A percentile compares a stretch with the other conserved stretches of the same genome.
These are phyloP conservation scores for Mortierella antarctica DNA, from an alignment of 192 early-diverging fungal species.

Conservation along the genomic window DNA sequence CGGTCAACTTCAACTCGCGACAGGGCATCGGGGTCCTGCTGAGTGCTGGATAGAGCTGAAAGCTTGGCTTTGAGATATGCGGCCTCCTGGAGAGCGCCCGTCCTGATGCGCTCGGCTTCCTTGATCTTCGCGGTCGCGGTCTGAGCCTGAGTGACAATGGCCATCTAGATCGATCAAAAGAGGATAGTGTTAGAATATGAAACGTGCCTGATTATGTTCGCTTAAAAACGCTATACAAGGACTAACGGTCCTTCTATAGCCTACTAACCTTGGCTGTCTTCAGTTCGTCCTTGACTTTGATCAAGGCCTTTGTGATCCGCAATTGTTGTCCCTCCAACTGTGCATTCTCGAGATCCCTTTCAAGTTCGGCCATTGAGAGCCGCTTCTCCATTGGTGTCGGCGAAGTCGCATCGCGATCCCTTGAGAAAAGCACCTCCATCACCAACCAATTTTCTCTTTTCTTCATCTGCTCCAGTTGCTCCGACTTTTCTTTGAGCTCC, in stretches of 20 bases:
- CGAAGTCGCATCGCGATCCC: background rate
- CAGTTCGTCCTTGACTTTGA: constrained; percentile 60
- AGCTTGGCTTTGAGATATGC: constrained; percentile 64
- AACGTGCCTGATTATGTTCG: background rate
- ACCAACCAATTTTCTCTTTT: constrained; percentile 46
- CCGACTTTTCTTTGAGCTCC: constrained; percentile 4
- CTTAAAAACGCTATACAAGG: background rate
- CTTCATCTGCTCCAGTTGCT: constrained; percentile 21
- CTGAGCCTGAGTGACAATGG: constrained; percentile 59
- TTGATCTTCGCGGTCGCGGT: constrained; percentile 58
- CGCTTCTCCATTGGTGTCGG: background rate
- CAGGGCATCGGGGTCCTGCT: constrained; percentile 48
- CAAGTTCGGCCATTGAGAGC: constrained; percentile 26
- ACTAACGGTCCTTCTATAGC: background rate
- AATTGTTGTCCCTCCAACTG: constrained; percentile 55
- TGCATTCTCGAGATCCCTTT: constrained; percentile 28
- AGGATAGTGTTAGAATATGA: background rate
- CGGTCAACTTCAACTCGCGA: constrained; percentile 58
- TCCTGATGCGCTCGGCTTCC: constrained; percentile 60
- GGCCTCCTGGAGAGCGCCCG: constrained; percentile 67
- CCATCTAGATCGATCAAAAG: constrained; percentile 14
- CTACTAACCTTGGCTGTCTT: constrained; percentile 47
- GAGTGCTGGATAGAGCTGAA: constrained; percentile 54
- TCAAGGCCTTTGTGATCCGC: constrained; percentile 57
- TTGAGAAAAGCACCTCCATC: constrained; percentile 29